Percentiles rank a stretch among this genome's conserved stretches.
Evolutionary conservation across 129 eudicot genomes (phyloP).

Genomic region (Heracleum sosnowskyi): DNA sequence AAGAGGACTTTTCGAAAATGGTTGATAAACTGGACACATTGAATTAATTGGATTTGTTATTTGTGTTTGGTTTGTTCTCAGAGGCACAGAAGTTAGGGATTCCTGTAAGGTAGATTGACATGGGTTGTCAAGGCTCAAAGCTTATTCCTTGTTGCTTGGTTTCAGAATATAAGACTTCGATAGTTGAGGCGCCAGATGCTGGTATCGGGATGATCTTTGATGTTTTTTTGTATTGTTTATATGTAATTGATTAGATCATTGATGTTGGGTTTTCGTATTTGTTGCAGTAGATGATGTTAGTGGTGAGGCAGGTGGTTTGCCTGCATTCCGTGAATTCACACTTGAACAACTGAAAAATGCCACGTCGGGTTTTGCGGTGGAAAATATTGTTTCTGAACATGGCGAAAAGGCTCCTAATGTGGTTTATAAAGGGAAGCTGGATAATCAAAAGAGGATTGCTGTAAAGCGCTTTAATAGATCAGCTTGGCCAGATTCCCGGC

Average conservation of each 20-base stretch:
- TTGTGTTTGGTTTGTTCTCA: slow-evolving; percentile 5
- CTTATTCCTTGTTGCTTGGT: slow-evolving; percentile 46
- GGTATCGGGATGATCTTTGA: slow-evolving; percentile 12
- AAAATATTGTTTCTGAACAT: slow-evolving; percentile 63
- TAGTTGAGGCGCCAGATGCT: slow-evolving; percentile 44
- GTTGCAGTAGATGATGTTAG: slow-evolving; percentile 33
- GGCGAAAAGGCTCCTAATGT: slow-evolving; percentile 75
- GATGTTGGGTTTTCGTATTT: slow-evolving; percentile 5
- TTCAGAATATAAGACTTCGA: slow-evolving; percentile 48
- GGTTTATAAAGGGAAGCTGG: slow-evolving; percentile 61
- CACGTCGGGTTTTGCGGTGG: slow-evolving; percentile 60
- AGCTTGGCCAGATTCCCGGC: slow-evolving; percentile 70
- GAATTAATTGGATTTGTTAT: slow-evolving; percentile 4
- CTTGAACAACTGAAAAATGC: slow-evolving; percentile 64
- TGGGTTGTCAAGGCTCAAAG: slow-evolving; percentile 63
- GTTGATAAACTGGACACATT: slow-evolving; percentile 2
- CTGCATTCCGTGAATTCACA: slow-evolving; percentile 47
- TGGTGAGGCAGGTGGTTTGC: slow-evolving; percentile 25
- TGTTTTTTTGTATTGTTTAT: neutral
- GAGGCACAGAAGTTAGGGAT: neutral
- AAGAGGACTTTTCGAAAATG: neutral
- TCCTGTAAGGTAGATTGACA: slow-evolving; percentile 7
- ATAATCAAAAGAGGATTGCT: slow-evolving; percentile 56
- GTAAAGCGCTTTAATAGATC: slow-evolving; percentile 56
- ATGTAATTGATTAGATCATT: neutral